A percentile compares a stretch with the other conserved stretches of the same genome.
These are phyloP conservation scores for Candida succiphila DNA, from an alignment of 805 yeast species.

Conservation along the genomic window DNA sequence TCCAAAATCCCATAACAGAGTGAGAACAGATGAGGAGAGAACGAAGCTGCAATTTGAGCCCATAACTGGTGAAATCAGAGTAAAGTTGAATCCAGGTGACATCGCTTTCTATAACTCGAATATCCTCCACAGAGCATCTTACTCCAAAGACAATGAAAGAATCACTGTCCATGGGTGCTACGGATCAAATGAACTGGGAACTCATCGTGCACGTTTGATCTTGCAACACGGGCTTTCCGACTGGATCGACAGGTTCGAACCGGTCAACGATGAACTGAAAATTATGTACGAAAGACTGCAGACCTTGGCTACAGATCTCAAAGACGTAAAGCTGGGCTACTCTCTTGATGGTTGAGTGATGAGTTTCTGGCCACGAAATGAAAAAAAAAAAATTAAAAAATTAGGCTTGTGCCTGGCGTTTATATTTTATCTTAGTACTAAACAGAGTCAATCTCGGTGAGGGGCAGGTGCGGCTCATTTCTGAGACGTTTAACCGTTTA, in stretches of 20 bases:
- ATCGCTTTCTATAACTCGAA: conserved; percentile 39
- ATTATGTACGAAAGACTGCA: conserved; percentile 26
- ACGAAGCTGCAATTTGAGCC: conserved; percentile 26
- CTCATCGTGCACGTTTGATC: conserved; percentile 36
- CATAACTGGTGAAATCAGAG: conserved; percentile 30
- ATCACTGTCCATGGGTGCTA: conserved; percentile 41
- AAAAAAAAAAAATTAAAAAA: too few species aligned
- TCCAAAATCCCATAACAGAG: conserved; percentile 36
- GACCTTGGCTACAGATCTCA: conserved; percentile 31
- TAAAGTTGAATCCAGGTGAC: conserved; percentile 38
- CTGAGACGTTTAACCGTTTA: too few species aligned
- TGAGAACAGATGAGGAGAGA: conserved; percentile 35
- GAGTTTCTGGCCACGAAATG: not conserved
- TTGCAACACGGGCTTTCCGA: conserved; percentile 42
- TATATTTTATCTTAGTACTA: too few species aligned
- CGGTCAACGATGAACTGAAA: conserved; percentile 6
- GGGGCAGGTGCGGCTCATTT: too few species aligned
- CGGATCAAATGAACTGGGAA: conserved; percentile 33
- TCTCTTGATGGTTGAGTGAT: conserved; percentile 12
- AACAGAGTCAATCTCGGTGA: too few species aligned
- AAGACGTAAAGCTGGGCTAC: conserved; percentile 8
- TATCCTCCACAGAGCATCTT: conserved; percentile 38
- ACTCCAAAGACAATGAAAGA: conserved; percentile 27
- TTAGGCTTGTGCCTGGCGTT: too few species aligned
- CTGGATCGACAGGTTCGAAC: conserved; percentile 30